phyloP scores from a whole-genome alignment of 1,139 yeast species.

The Eremothecium coryli region DNA sequence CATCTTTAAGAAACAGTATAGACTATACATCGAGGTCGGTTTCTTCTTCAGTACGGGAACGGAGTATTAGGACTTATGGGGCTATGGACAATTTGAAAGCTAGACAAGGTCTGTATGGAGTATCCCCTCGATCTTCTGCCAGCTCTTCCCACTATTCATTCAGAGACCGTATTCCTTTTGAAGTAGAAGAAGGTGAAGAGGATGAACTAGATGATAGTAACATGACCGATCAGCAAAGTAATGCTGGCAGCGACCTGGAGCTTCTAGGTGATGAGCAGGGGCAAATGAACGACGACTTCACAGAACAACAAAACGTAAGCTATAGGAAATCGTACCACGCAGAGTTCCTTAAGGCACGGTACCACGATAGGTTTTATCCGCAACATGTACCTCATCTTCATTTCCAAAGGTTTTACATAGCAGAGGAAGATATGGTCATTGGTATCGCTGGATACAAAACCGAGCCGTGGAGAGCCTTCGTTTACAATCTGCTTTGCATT shows the following conservation, averaged over 20 bases:
- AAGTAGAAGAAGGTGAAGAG: constrained; percentile 27
- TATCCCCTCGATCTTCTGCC: constrained; percentile 30
- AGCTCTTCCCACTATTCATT: constrained; percentile 33
- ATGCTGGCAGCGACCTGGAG: constrained; percentile 11
- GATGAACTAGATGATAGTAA: constrained; percentile 16
- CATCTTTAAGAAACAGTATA: constrained; percentile 18
- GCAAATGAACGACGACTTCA: constrained; percentile 20
- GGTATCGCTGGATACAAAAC: constrained; percentile 85
- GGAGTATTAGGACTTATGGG: constrained; percentile 12
- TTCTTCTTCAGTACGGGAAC: constrained; percentile 12
- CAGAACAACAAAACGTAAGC: constrained; percentile 15
- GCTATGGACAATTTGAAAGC: constrained; percentile 7
- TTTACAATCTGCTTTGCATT: constrained; percentile 49
- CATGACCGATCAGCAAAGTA: constrained; percentile 16
- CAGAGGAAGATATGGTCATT: constrained; percentile 89
- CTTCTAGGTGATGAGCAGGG: constrained; percentile 22
- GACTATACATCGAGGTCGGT: constrained; percentile 8
- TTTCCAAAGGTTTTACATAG: constrained; percentile 77
- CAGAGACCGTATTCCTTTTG: constrained; percentile 38
- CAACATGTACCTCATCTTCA: constrained; percentile 38
- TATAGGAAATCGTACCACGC: constrained; percentile 19
- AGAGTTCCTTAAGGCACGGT: constrained; percentile 29
- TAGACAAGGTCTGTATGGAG: constrained; percentile 8
- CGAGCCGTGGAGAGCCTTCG: constrained; percentile 37
- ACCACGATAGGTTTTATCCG: constrained; percentile 37